These are phyloP conservation scores for Taphrina populina DNA, from an alignment of 1,139 yeast species.

Conservation along the genomic window DNA sequence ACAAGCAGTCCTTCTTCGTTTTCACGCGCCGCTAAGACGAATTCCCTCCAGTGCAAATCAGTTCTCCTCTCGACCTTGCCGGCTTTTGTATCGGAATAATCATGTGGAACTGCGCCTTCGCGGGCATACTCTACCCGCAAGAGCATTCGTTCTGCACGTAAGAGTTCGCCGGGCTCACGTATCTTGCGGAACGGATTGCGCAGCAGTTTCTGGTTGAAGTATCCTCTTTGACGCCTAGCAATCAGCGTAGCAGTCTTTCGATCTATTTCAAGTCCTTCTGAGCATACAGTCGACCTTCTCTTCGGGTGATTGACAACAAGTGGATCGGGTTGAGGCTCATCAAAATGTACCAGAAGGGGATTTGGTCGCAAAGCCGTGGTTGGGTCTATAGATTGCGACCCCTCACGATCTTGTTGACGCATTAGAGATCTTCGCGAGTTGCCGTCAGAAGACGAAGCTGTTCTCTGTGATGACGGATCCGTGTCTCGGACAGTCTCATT, in stretches of 20 bases:
- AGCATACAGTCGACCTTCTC: too few species aligned
- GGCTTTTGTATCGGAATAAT: slow-evolving; percentile 52
- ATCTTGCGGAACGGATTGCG: slow-evolving; percentile 20
- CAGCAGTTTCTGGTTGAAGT: slow-evolving; percentile 13
- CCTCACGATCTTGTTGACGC: background rate
- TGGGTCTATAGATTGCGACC: too few species aligned
- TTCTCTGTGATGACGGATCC: background rate
- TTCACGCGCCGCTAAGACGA: slow-evolving; percentile 61
- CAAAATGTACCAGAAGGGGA: too few species aligned
- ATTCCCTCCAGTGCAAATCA: slow-evolving; percentile 75
- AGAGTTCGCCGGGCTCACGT: slow-evolving; percentile 56
- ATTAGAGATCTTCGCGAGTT: slow-evolving; percentile 5
- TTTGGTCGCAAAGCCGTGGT: too few species aligned
- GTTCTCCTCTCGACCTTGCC: slow-evolving; percentile 54
- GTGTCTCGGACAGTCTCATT: background rate
- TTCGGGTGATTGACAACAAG: too few species aligned
- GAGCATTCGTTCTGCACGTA: slow-evolving; percentile 65
- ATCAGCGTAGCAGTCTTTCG: background rate
- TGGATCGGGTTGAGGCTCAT: too few species aligned
- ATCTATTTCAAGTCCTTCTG: slow-evolving; percentile 7
- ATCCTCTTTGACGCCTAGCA: background rate
- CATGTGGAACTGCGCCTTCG: slow-evolving; percentile 42
- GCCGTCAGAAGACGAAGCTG: slow-evolving; percentile 14
- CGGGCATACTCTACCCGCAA: slow-evolving; percentile 55
- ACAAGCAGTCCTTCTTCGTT: slow-evolving; percentile 52